Conservation (phyloP, 257 asterid genomes). For the Forsythia viridissima region DNA sequence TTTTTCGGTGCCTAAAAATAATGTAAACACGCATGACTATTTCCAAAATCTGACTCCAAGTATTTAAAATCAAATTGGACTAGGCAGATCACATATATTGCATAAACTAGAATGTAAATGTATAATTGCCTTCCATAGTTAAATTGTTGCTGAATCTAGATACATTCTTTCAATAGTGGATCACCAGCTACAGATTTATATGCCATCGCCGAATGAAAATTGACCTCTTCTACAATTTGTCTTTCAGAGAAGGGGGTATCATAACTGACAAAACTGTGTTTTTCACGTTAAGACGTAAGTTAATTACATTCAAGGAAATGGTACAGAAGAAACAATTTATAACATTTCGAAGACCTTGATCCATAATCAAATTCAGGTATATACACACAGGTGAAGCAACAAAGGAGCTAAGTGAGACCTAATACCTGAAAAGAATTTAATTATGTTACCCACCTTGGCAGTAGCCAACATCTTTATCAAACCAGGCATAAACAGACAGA, state of each 20-base stretch:
- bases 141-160: not conserved
- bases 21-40: not conserved
- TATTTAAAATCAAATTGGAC: not conserved
- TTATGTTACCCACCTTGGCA: constrained; percentile 71
- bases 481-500: constrained; percentile 86
- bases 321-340: not conserved
- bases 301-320: not conserved
- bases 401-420: constrained; percentile 11
- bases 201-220: not conserved
- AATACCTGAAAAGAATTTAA: constrained; percentile 10
- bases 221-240: not conserved
- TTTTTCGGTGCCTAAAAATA: not conserved
- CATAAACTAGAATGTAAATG: not conserved
- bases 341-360: not conserved
- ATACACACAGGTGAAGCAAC: not conserved
- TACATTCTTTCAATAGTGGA: not conserved
- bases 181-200: not conserved
- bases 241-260: not conserved
- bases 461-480: constrained; percentile 84
- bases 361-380: not conserved
- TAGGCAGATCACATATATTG: not conserved
- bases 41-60: not conserved
- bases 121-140: not conserved
- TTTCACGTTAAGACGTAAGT: not conserved
- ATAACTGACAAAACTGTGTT: not conserved